Evolutionary conservation across 1,284 basidiomycete species (phyloP), one percentile per base, ranked within the genome.

Genomic region (Melampsora occidentalis): DNA sequence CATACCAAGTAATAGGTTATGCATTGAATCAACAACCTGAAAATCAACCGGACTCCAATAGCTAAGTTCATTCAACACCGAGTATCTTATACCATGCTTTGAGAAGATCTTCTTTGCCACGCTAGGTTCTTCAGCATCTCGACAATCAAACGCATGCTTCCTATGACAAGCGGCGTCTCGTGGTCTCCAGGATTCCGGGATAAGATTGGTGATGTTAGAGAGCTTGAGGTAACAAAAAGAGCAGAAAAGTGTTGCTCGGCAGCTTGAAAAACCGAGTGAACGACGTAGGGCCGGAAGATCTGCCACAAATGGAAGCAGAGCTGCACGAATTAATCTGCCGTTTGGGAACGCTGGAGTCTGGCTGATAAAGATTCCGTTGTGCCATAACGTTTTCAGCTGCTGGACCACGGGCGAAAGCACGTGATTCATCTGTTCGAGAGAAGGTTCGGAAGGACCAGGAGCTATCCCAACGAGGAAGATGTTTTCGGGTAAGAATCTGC

Each of bases 371-470:
- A 84, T 73, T 0, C 84, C 84, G 12, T 71, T 63, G 18, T 78
- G 18, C 81, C 82, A 84, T 31, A 83, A 78, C 14, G 71, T 64
- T 1, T 80, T 31, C 9, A 85, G 77, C 22, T 82, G 79, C 22
- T 82, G 78, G 9, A 84, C 78, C 2, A 84, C 48, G 2, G 81
- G 82, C 18, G 48, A 14, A 1, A 85, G 49, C 68, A 81, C 80
- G 39, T 81, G 80, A 69, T 84, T 84, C 33, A 84, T 71, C 18
- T 80, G 59, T 14, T 81, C 80, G 0, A 81, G 67, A 31, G 78
- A 78, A 1, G 85, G 84, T 72, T 85, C 82, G 12, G 79, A 77
- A 3, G 83, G 84, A 14, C 84, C 84, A 20, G 85, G 85, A n/a
- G 85, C 81, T 49, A 84, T 79, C 2, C 82, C 82, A 20, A 79